A percentile compares a stretch with the other conserved stretches of the same genome.
Evolutionary conservation across 805 yeast genomes (phyloP).

Genomic region (Saccharomyces kudriavzevii): DNA sequence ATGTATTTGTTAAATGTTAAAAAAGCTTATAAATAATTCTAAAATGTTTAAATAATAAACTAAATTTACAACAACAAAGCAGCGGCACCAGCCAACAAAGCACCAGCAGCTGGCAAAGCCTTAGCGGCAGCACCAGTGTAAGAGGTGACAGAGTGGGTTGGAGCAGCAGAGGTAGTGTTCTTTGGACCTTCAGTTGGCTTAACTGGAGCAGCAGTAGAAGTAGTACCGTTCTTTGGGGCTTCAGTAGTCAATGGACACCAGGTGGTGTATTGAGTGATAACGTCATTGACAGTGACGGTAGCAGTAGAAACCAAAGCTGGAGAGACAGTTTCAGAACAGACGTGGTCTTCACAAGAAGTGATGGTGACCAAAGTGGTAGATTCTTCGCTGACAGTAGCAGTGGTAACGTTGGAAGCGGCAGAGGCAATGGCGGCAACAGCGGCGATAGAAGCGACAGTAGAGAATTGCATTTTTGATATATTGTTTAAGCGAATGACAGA

Average conservation of each 20-base stretch:
- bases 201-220: neutral
- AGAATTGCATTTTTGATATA: slow-evolving; percentile 29
- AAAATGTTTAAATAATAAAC: slow-evolving; percentile 3
- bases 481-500: slow-evolving; percentile 28
- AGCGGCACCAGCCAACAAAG: slow-evolving; percentile 42
- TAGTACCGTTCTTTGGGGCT: slow-evolving; percentile 1
- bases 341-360: slow-evolving; percentile 30
- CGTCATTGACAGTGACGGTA: slow-evolving; percentile 30
- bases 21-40: neutral
- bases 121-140: slow-evolving; percentile 40
- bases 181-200: slow-evolving; percentile 5
- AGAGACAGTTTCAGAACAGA: slow-evolving; percentile 29
- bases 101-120: slow-evolving; percentile 42
- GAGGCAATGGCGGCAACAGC: slow-evolving; percentile 25
- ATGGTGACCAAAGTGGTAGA: slow-evolving; percentile 32
- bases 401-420: slow-evolving; percentile 22
- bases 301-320: slow-evolving; percentile 32
- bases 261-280: slow-evolving; percentile 34
- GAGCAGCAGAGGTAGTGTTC: slow-evolving; percentile 7
- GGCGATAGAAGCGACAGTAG: slow-evolving; percentile 28
- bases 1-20: neutral
- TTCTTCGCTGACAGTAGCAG: slow-evolving; percentile 17
- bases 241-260: slow-evolving; percentile 23
- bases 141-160: slow-evolving; percentile 21
- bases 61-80: slow-evolving; percentile 39